A percentile compares a stretch with the other conserved stretches of the same genome.
Conservation (phyloP, 2,329 filamentous ascomycete genomes). For the Hypoxylon sp. region DNA sequence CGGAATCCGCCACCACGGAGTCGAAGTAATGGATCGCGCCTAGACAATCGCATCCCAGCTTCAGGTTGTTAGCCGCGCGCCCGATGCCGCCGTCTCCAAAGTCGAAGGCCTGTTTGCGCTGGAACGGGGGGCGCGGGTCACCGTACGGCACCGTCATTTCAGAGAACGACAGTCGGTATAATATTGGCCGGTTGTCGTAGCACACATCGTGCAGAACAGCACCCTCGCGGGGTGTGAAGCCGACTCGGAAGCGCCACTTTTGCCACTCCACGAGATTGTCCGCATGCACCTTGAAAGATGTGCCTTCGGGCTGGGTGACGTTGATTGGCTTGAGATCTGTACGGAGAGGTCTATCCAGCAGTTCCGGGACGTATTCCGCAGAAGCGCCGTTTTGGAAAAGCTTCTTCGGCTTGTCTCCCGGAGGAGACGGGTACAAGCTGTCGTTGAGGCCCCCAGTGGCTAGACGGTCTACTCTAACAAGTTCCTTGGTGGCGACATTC, state of each 20-base stretch:
- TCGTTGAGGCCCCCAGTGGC: constrained; percentile 59
- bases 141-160: constrained; percentile 72
- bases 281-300: constrained; percentile 45
- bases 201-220: constrained; percentile 68
- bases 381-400: constrained; percentile 54
- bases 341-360: constrained; percentile 57
- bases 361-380: constrained; percentile 60
- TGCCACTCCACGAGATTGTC: constrained; percentile 48
- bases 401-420: constrained; percentile 52
- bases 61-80: constrained; percentile 70
- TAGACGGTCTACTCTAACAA: constrained; percentile 66
- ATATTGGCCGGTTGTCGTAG: constrained; percentile 66
- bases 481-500: constrained; percentile 62
- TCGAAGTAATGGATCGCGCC: constrained; percentile 69
- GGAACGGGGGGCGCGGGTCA: constrained; percentile 68
- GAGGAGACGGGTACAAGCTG: constrained; percentile 50
- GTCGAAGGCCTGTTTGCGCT: constrained; percentile 74
- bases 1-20: constrained; percentile 59
- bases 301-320: constrained; percentile 67
- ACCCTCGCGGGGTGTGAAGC: constrained; percentile 69
- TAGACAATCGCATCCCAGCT: constrained; percentile 73
- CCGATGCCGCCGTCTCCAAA: constrained; percentile 73
- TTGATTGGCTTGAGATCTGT: constrained; percentile 73
- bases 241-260: constrained; percentile 67
- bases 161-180: constrained; percentile 67